Conservation (phyloP, 164 flowering plant species). For the Vitis vinifera region ASM3070453v1 NC_081817.1:6471001-6471500, state of each 20-base stretch:
- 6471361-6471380: no score
- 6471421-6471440: not conserved
- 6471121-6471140: not conserved
- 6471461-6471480: no score
- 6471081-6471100: not conserved
- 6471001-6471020: slow-evolving; percentile 10
- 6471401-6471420: not conserved
- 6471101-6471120: not conserved
- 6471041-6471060: no score
- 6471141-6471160: not conserved
- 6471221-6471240: slow-evolving; percentile 40
- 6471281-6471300: slow-evolving; percentile 37
- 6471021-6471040: not conserved
- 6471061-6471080: not conserved
- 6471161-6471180: not conserved
- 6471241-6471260: slow-evolving; percentile 35
- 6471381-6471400: no score
- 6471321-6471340: slow-evolving; percentile 35
- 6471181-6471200: slow-evolving; percentile 11
- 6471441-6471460: no score
- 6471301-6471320: slow-evolving; percentile 51
- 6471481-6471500: no score
- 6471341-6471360: slow-evolving; percentile 10
- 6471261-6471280: slow-evolving; percentile 57
- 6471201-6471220: slow-evolving; percentile 62